These are phyloP conservation scores for Rhododendron ovatum DNA, from an alignment of 148 eudicot genomes.

Conservation along the genomic window DNA sequence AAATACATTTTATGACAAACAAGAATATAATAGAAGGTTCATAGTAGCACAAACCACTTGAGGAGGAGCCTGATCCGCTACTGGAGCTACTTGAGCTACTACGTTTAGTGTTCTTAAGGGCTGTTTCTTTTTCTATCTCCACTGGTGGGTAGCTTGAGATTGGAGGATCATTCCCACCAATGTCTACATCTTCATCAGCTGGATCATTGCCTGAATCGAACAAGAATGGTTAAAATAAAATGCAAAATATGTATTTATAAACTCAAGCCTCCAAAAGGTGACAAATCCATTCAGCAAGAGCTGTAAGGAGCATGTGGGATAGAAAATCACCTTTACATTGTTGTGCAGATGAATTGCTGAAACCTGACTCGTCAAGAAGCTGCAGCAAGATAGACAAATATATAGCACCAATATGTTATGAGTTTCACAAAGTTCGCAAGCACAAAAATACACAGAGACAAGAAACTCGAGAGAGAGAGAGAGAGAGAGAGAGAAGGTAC, in stretches of 20 bases:
- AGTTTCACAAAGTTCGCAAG: neutral
- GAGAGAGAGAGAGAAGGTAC: conserved; percentile 29
- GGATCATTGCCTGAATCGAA: conserved; percentile 50
- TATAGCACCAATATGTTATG: neutral
- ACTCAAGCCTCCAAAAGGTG: neutral
- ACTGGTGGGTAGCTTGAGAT: conserved; percentile 68
- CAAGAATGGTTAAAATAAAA: neutral
- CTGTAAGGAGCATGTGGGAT: neutral
- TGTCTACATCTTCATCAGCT: conserved; percentile 75
- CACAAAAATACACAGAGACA: neutral
- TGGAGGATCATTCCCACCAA: conserved; percentile 83
- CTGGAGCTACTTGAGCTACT: conserved; percentile 69
- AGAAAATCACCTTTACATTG: conserved; percentile 55
- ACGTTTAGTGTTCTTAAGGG: conserved; percentile 43
- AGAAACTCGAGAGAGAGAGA: neutral
- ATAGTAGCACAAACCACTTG: conserved; percentile 57
- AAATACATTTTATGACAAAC: neutral
- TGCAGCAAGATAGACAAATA: conserved; percentile 29
- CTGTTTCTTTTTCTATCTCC: conserved; percentile 59
- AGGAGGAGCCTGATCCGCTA: conserved; percentile 71
- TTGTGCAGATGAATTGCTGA: conserved; percentile 62
- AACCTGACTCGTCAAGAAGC: conserved; percentile 58
- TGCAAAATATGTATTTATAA: neutral
- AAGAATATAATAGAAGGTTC: conserved; percentile 1
- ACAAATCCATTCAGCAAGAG: neutral